Evolutionary conservation across 257 asterid genomes (phyloP), one percentile per base, ranked within the genome.

Genomic region (Striga asiatica): DNA sequence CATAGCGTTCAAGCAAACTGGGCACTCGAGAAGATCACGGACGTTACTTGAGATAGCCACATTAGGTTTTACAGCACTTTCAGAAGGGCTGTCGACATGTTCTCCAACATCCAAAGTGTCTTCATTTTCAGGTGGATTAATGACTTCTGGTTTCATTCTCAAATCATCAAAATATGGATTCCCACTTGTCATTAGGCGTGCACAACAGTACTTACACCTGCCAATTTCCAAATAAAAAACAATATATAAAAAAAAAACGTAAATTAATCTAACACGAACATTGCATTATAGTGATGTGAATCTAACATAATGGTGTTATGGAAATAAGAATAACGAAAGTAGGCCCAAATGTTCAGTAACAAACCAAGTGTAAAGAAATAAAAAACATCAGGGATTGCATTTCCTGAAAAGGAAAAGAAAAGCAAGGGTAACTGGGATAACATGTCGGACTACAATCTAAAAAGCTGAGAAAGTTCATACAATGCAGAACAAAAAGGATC

Each of bases 1-100:
- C 80, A 74, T 74, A 6, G 80, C 74, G 50, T 66, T 74, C 60
- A 70, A 70, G 76, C 80, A 74, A 53, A 74, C 74, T 11, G 76
- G 80, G 52, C 76, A 74, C 37, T 74, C 76, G 50, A 70, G 65
- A 16, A 74, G 69, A 28, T 74, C 82, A 16, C 82, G 76, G 10
- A 73, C 77, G 48, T 66, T 76, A 53, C 73, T 66, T 8, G 82
- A 27, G 70, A 70, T 66, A 17, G 66, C 57, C 56, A 67, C 69
- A 60, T 73, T 73, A 66, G 82, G 82, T 51, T 76, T 76, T 21
- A 49, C 13, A 19, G 58, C 66, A 63, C 60, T 66, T 56, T 72
- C 72, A 32, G 78, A 8, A 19, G 67, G 25, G 37, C 69, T 76
- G 59, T 56, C 58, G 32, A 62, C 73, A 61, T 62, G 58, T 41